Base-by-base conservation (phyloP, 2,329 filamentous ascomycete genomes). In the Lasiodiplodia gonubiensis region DNA sequence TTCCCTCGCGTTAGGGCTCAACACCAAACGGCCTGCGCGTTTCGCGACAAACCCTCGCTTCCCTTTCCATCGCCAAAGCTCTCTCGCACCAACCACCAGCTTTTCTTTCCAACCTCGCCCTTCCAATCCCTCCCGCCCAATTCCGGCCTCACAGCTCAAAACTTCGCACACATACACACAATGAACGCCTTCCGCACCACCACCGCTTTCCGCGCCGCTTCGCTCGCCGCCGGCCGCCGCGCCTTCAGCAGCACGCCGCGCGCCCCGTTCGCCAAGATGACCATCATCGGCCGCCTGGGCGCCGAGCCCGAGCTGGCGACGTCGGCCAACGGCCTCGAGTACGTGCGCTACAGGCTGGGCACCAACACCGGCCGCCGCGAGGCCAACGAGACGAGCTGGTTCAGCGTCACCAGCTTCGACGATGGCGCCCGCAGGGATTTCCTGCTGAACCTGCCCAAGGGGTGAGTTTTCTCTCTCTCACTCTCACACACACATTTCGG, bases 251-350 rank as follows among this genome's bases (percentile, higher is more conserved):
- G 89, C 73, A 89, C 90, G 53, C 74, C 83, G 52, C 82, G 82
- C 71, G 86, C 87, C 70, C 81, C 85, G 70, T 76, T 95, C 72
- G 92, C 95, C 72, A 91, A 90, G 80, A 91, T 99, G 84, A 91
- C 89, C 75, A 84, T 99, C 79, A 86, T 97, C 73, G 95, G 95
- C 76, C 91, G 93, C 79, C 88, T 99, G 63, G 93, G 87, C 69
- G 87, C 89, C 73, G 86, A 88, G 64, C 94, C 95, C 68, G 94
- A 97, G 84, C 75, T 93, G 71, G 84, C 86, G 46, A 79, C 88
- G 68, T 92, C 91, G 57, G 86, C 87, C 74, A 89, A 83, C 64
- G 93, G 93, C 68, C 86, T 85, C 70, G 91, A 96, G 70, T 75
- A 97, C 68, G 77, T 98, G 75, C 88, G 86, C 74, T 98, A 97